Conservation (phyloP, 2,329 filamentous ascomycete genomes). For the Herpotrichia juniperi region DNA sequence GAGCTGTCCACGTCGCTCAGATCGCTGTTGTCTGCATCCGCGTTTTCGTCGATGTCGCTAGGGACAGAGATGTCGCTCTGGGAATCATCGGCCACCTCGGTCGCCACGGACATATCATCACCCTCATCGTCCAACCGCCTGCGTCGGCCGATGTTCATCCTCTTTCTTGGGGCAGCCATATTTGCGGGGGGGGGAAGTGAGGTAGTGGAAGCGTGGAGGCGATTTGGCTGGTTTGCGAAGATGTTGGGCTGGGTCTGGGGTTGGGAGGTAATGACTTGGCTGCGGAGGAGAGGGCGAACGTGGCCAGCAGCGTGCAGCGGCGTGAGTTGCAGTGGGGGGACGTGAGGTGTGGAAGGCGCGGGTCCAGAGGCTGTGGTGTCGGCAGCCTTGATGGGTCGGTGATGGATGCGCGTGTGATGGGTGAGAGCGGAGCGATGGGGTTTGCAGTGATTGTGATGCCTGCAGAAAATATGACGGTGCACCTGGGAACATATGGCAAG, state of each 20-base stretch:
- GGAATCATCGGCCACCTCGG: slow-evolving; percentile 64
- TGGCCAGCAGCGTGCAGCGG: slow-evolving; percentile 14
- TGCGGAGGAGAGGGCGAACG: slow-evolving; percentile 26
- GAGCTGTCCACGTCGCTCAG: slow-evolving; percentile 58
- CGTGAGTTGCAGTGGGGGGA: too few species aligned
- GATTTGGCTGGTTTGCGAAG: slow-evolving; percentile 24
- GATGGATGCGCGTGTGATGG: slow-evolving; percentile 18
- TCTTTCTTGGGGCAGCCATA: slow-evolving; percentile 47
- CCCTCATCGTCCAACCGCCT: slow-evolving; percentile 48
- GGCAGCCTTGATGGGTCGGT: slow-evolving; percentile 36
- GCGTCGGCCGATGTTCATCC: slow-evolving; percentile 44
- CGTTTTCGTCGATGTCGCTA: slow-evolving; percentile 64
- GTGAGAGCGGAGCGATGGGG: slow-evolving; percentile 25
- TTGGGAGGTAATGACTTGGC: slow-evolving; percentile 19
- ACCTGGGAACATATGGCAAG: slow-evolving; percentile 25
- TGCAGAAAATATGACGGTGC: slow-evolving; percentile 41
- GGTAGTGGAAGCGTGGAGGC: slow-evolving; percentile 17
- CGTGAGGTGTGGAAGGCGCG: slow-evolving; percentile 13
- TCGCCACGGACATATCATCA: slow-evolving; percentile 50
- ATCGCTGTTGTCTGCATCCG: slow-evolving; percentile 64
- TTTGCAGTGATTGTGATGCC: slow-evolving; percentile 37
- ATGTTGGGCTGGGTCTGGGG: slow-evolving; percentile 26
- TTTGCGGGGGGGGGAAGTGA: slow-evolving; percentile 17
- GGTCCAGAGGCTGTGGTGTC: slow-evolving; percentile 23
- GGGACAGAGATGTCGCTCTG: slow-evolving; percentile 66